phyloP scores from a whole-genome alignment of 805 yeast genomes.

The Candida nanaspora region DNA sequence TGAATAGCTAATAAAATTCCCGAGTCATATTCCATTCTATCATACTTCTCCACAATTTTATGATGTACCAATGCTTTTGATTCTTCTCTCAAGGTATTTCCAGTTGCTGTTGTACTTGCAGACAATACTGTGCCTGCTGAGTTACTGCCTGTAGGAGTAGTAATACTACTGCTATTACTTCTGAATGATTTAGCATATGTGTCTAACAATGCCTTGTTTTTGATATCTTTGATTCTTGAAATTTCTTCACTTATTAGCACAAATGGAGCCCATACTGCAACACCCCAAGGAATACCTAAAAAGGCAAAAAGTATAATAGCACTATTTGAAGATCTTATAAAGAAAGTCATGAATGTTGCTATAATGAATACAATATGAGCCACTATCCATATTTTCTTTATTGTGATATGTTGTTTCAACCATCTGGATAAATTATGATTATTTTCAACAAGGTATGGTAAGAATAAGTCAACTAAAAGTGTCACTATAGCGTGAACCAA shows the following conservation, averaged over 20 bases:
- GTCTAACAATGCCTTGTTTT: conserved; percentile 18
- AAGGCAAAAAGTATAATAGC: conserved; percentile 45
- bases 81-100: neutral
- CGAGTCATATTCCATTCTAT: conserved; percentile 43
- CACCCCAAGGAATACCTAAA: conserved; percentile 59
- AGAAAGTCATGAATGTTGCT: conserved; percentile 41
- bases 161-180: neutral
- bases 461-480: conserved; percentile 32
- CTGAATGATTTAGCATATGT: neutral
- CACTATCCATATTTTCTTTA: conserved; percentile 39
- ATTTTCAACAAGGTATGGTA: conserved; percentile 35
- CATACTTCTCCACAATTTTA: conserved; percentile 22
- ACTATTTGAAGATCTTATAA: conserved; percentile 29
- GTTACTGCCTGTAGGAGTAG: neutral
- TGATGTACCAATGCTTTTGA: neutral
- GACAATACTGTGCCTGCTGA: neutral
- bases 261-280: conserved; percentile 62
- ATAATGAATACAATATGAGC: conserved; percentile 44
- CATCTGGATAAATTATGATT: conserved; percentile 5
- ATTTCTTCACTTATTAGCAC: conserved; percentile 53
- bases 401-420: conserved; percentile 13
- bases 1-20: conserved; percentile 52
- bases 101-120: neutral
- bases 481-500: conserved; percentile 42
- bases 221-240: conserved; percentile 42